Evolutionary conservation across 441 rosid genomes (phyloP), one percentile per base, ranked within the genome.

Genomic region (Erodium chrysanthum): DNA sequence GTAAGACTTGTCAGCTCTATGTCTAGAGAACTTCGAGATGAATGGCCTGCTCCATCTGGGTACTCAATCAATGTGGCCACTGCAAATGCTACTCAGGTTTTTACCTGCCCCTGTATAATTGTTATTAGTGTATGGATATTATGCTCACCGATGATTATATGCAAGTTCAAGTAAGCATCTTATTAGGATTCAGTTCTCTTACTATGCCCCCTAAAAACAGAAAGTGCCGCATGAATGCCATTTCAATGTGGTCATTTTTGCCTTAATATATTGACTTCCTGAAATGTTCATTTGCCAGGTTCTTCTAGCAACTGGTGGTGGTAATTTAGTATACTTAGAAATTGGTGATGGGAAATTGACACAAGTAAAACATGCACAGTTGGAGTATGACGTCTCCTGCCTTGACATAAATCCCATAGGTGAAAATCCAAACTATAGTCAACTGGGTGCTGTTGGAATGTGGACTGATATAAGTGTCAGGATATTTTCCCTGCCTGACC

Each of bases 391-490:
- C 74, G 83, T 94, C 72, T 91, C 97, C 48, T 91, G 99, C 75
- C 94, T 91, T 73, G 99, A 94, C 83, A 87, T 91, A 65, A 94
- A 91, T 40, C 96, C 96, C 66, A 90, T 88, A 50, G 96, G 97
- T 48, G 89, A 89, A 63, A 87, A 87, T 75, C 80, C 88, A 60
- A 89, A 80, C 74, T 78, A 74, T 77, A 91, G 99, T 74, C 92
- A 91, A 74, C 83, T 91, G 73, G 99, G 96, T 74, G 88, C 91
- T 4, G 97, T 91, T 74, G 99, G 99, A 73, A 94, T 91, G 99
- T 91, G 97, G 99, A 94, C 40, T 5, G 9, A 94, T 78, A 91
- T 94, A 77, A 89, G 97, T 79, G 97, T 94, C 73, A 86, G 88
- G 71, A 81, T 94, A 35, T 90, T 94, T 75, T 86, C 96, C 15